phyloP scores from a whole-genome alignment of 495 filamentous ascomycete genomes.

The Friedmanniomyces simplex region DNA sequence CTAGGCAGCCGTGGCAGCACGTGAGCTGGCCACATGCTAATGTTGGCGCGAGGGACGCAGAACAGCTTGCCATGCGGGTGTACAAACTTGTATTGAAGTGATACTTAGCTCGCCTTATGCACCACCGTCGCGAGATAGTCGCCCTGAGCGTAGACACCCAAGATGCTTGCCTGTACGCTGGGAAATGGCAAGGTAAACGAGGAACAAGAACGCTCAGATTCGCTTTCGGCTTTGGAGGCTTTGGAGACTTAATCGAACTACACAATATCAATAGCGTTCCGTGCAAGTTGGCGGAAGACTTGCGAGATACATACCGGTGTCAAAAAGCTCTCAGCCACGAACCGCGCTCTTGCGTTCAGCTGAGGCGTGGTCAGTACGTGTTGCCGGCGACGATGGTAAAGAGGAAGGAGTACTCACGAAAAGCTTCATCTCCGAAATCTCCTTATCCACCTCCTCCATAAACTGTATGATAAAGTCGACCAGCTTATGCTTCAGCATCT shows the following conservation, averaged over 20 bases:
- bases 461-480: conserved; percentile 98
- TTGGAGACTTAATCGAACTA: conserved; percentile 17
- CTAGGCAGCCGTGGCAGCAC: not conserved
- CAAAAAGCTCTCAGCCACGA: conserved; percentile 95
- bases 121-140: not conserved
- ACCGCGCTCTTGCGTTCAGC: conserved; percentile 95
- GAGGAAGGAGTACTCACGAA: conserved; percentile 51
- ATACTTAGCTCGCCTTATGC: not conserved
- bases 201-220: not conserved
- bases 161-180: not conserved
- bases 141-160: not conserved
- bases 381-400: not conserved
- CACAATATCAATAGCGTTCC: conserved; percentile 21
- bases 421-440: conserved; percentile 99
- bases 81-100: not conserved
- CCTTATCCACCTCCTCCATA: conserved; percentile 99
- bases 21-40: not conserved
- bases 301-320: conserved; percentile 62
- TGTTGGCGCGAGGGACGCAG: too few relatives aligned
- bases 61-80: not conserved
- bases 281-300: conserved; percentile 15
- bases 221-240: not conserved
- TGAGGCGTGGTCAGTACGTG: conserved; percentile 28
- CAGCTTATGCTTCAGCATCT: conserved; percentile 96
- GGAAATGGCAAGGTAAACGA: not conserved